These are phyloP conservation scores for Waitea zeae DNA, from an alignment of 1,284 basidiomycete species.

Conservation along the genomic window DNA sequence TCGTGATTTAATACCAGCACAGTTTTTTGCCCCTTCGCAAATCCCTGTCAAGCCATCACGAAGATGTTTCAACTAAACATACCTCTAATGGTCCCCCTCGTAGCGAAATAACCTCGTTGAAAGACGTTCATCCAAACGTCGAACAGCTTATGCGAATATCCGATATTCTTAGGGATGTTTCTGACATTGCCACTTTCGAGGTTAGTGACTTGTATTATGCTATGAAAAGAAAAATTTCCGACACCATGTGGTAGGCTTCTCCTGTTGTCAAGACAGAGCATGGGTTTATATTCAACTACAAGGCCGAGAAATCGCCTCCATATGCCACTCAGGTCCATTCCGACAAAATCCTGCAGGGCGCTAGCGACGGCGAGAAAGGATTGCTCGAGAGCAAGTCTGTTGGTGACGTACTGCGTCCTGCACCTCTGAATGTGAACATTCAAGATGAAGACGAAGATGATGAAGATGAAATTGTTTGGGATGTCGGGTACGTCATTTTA, in stretches of 20 bases:
- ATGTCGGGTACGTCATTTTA: constrained; percentile 41
- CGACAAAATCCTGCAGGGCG: constrained; percentile 8
- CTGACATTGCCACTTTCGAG: constrained; percentile 36
- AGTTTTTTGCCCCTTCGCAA: constrained; percentile 4
- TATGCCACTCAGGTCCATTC: background rate
- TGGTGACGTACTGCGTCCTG: constrained; percentile 48
- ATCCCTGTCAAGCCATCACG: constrained; percentile 2
- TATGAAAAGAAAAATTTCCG: background rate
- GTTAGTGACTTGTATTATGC: constrained; percentile 17
- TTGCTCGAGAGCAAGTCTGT: constrained; percentile 57
- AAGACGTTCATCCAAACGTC: constrained; percentile 86
- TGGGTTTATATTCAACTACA: background rate
- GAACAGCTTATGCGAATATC: constrained; percentile 88
- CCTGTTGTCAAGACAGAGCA: constrained; percentile 16
- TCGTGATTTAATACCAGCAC: constrained; percentile 27
- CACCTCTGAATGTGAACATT: constrained; percentile 12
- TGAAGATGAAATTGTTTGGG: constrained; percentile 45
- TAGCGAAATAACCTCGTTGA: no score
- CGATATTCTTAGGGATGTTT: constrained; percentile 71
- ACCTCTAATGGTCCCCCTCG: no score
- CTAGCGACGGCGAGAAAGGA: constrained; percentile 46
- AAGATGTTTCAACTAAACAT: constrained; percentile 21
- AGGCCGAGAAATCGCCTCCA: background rate
- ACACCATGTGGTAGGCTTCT: constrained; percentile 16
- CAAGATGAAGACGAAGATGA: constrained; percentile 26